Evolutionary conservation across 768 basidiomycete species (phyloP), one percentile per base, ranked within the genome.

Genomic region (Macrolepiota albuminosa): DNA sequence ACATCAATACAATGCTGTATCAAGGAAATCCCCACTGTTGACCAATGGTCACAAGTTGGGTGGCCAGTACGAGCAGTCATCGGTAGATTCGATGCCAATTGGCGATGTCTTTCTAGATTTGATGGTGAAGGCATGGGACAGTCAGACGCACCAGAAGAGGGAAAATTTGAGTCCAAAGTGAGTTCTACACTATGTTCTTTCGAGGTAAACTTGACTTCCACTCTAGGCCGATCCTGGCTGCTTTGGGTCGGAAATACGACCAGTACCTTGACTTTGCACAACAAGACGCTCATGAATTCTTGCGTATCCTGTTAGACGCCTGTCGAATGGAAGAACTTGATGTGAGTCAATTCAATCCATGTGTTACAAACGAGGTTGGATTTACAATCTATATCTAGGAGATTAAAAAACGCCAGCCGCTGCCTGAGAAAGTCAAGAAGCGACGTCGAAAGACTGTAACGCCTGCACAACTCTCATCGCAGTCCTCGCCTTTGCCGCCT

Each of bases 291-390:
- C 95, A 97, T 70, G 95, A 98, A 75, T 88, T 96, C 62, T 74
- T 98, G 29, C 81, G 92, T 37, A 94, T 95, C 63, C 77, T 98
- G 60, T 77, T 97, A 42, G 95, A 97, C 70, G 89, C 87, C 21
- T 90, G 95, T 81, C 84, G 92, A 56, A 95, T 95, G 93, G 95
- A 98, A 70, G 95, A 98, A 72, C 76, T 86, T 54, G 95, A 98
- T 69, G 91, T 92, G 67, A 62, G 86, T 71, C 31, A 29, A 13
- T 24, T 14, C 40, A 24, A 24, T 39, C 43, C 29, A 31, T 54
- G 24, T 62, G 2, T 33, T 21, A 37, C 6, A 31, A 33, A n/a
- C 36, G 34, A 31, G 26, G 34, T 29, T 11, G 26, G 45, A 58
- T 49, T 40, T 29, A 29, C 54, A 55, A 33, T 40, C 55, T 63